A percentile compares a stretch with the other conserved stretches of the same genome.
phyloP scores from a whole-genome alignment of 768 basidiomycete genomes.

The Mycena haematopus region DNA sequence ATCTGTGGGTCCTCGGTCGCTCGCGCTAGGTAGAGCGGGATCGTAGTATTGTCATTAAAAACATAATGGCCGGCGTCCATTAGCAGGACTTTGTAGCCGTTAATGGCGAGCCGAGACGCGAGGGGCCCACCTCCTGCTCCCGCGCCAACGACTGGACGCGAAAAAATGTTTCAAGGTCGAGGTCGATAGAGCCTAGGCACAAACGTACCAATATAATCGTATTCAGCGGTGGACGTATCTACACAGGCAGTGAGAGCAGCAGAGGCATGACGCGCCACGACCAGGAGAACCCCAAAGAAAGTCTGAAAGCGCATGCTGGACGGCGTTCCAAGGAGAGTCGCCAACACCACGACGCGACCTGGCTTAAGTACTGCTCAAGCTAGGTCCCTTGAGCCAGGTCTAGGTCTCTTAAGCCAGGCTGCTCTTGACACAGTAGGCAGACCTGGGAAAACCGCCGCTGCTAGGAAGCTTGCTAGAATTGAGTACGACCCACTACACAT shows the following conservation, averaged over 20 bases:
- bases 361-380: too few species aligned
- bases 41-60: conserved; percentile 21
- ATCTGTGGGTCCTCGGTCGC: conserved; percentile 22
- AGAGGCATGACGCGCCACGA: conserved; percentile 1
- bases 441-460: too few species aligned
- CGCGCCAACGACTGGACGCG: conserved; percentile 13
- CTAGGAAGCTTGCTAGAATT: too few species aligned
- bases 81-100: conserved; percentile 19
- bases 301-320: conserved; percentile 3
- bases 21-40: conserved; percentile 21
- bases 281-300: conserved; percentile 6
- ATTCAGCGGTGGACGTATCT: conserved; percentile 13
- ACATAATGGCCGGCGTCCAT: conserved; percentile 25
- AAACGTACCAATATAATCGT: conserved; percentile 22
- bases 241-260: conserved; percentile 14
- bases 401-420: too few species aligned
- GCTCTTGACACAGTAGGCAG: too few species aligned
- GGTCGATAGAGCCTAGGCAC: background rate
- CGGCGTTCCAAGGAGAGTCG: too few species aligned
- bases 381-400: too few species aligned
- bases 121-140: conserved; percentile 25
- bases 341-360: too few species aligned
- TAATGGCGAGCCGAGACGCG: conserved; percentile 18
- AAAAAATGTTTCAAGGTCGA: background rate
- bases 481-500: too few species aligned